Evolutionary conservation across 768 basidiomycete species (phyloP).

Genomic region (Botryobasidium botryosum): DNA sequence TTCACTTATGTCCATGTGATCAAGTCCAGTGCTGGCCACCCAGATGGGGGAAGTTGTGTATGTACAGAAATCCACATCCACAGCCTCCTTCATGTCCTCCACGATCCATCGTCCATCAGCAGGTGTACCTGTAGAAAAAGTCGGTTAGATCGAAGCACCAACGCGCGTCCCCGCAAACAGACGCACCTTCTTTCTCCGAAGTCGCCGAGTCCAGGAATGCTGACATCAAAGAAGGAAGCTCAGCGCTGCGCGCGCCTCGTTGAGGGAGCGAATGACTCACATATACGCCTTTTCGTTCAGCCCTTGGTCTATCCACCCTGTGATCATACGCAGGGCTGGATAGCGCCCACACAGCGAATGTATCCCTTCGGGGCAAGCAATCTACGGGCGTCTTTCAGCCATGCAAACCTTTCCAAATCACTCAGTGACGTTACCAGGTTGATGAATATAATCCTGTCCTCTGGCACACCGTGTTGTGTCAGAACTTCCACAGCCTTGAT

Average conservation of each 20-base stretch:
- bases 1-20: no score
- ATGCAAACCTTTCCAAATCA: background rate
- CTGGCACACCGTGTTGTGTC: slow-evolving; percentile 78
- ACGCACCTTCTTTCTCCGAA: slow-evolving; percentile 76
- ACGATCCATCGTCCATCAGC: background rate
- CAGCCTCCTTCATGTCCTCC: no score
- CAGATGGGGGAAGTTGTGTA: no score
- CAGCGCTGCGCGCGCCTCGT: no score
- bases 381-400: background rate
- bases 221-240: slow-evolving; percentile 22
- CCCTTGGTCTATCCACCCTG: slow-evolving; percentile 89
- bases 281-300: slow-evolving; percentile 67
- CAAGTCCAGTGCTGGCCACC: no score
- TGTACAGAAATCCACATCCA: no score
- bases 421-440: slow-evolving; percentile 45
- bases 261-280: background rate
- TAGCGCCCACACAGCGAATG: background rate
- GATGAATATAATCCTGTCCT: slow-evolving; percentile 89
- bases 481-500: slow-evolving; percentile 95
- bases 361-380: background rate
- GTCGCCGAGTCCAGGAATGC: slow-evolving; percentile 91
- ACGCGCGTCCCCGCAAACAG: background rate
- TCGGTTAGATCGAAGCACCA: background rate
- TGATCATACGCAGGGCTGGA: slow-evolving; percentile 67
- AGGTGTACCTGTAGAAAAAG: background rate